These are phyloP conservation scores for Tuber magnatum DNA, from an alignment of 495 filamentous ascomycete genomes.

Conservation along the genomic window DNA sequence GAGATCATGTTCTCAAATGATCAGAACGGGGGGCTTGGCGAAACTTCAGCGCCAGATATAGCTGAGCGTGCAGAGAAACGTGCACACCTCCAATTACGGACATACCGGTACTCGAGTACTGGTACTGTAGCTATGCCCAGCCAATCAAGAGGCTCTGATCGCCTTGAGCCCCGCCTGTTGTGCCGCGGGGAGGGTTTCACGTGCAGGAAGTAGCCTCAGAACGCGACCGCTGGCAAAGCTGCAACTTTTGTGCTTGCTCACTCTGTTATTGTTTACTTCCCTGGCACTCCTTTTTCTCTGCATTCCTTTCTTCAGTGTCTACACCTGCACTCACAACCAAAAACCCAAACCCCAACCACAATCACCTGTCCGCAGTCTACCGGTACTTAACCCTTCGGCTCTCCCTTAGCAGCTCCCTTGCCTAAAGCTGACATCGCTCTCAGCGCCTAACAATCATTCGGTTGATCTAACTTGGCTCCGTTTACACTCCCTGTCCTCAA, in stretches of 20 bases:
- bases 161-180: neutral
- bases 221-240: slow-evolving; percentile 1
- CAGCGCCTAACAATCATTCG: neutral
- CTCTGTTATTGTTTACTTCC: neutral
- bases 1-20: neutral
- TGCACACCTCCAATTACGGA: neutral
- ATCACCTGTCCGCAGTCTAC: neutral
- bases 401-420: neutral
- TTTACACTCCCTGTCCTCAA: neutral
- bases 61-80: neutral
- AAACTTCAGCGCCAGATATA: neutral
- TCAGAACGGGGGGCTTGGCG: neutral
- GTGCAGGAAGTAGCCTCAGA: neutral
- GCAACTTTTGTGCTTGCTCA: neutral
- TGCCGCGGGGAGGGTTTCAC: neutral
- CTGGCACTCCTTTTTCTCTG: neutral
- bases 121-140: neutral
- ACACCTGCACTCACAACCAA: neutral
- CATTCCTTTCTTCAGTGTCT: neutral
- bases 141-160: slow-evolving; percentile 1
- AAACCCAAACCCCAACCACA: neutral
- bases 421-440: neutral
- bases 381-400: neutral
- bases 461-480: neutral
- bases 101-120: neutral